phyloP scores from a whole-genome alignment of 768 basidiomycete genomes.

The Mycena amicta region DNA sequence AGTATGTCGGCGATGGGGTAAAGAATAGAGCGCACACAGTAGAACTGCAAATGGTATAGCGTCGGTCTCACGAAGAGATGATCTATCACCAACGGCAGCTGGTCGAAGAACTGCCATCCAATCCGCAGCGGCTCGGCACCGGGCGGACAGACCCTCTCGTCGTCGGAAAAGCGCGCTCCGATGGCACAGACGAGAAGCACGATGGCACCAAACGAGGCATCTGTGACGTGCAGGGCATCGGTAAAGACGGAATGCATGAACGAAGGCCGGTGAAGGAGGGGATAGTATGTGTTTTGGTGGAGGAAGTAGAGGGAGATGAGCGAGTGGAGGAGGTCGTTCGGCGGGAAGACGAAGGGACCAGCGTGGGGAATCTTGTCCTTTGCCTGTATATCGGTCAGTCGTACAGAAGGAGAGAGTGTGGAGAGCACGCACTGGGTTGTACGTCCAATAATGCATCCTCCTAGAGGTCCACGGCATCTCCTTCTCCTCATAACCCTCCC shows the following conservation, averaged over 20 bases:
- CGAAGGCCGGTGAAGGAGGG: slow-evolving; percentile 71
- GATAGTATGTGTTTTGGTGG: slow-evolving; percentile 53
- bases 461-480: background rate
- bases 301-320: slow-evolving; percentile 71
- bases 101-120: slow-evolving; percentile 71
- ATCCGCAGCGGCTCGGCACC: slow-evolving; percentile 35
- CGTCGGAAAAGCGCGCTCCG: slow-evolving; percentile 59
- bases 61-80: slow-evolving; percentile 63
- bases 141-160: slow-evolving; percentile 46
- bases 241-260: slow-evolving; percentile 62
- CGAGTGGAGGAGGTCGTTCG: slow-evolving; percentile 47
- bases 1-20: background rate
- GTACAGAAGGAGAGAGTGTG: background rate
- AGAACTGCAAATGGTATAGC: slow-evolving; percentile 74
- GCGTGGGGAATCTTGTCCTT: slow-evolving; percentile 2
- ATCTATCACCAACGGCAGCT: slow-evolving; percentile 66
- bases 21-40: slow-evolving; percentile 44
- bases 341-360: slow-evolving; percentile 46
- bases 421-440: slow-evolving; percentile 9
- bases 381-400: background rate
- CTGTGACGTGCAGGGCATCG: slow-evolving; percentile 17
- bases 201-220: slow-evolving; percentile 56
- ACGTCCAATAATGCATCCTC: slow-evolving; percentile 20
- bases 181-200: slow-evolving; percentile 74
- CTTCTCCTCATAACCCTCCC: slow-evolving; percentile 11